phyloP scores from a whole-genome alignment of 176 grass and related monocot species.

The Elymus sibiricus region DNA sequence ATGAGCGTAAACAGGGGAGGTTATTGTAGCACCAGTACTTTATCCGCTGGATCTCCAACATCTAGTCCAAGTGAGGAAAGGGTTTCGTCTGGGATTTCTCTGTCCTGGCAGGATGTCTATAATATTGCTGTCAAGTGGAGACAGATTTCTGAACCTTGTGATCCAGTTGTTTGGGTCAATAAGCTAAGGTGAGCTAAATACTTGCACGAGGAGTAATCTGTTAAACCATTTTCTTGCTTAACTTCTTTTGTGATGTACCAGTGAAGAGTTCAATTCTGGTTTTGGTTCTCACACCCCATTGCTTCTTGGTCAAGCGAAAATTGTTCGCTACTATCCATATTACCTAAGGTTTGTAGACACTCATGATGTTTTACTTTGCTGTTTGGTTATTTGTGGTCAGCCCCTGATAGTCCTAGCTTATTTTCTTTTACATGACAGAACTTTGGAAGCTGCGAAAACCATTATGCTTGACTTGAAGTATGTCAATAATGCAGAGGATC shows the following conservation, averaged over 20 bases:
- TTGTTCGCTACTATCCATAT: constrained; percentile 88
- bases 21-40: constrained; percentile 67
- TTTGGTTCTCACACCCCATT: constrained; percentile 99
- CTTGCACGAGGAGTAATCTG: constrained; percentile 14
- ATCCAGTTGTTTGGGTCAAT: constrained; percentile 99
- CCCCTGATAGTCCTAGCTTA: constrained; percentile 26
- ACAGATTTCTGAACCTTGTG: constrained; percentile 97
- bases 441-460: constrained; percentile 65
- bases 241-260: constrained; percentile 39
- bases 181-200: constrained; percentile 71
- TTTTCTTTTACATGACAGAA: constrained; percentile 54
- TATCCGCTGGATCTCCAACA: constrained; percentile 59
- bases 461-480: constrained; percentile 82
- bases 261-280: constrained; percentile 97
- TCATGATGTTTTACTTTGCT: constrained; percentile 6
- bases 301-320: constrained; percentile 97
- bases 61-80: constrained; percentile 68
- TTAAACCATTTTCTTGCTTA: constrained; percentile 28
- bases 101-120: constrained; percentile 95
- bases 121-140: constrained; percentile 91
- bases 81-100: constrained; percentile 53
- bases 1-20: constrained; percentile 83
- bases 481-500: constrained; percentile 87
- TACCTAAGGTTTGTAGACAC: constrained; percentile 59
- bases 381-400: constrained; percentile 18